These are phyloP conservation scores for Naganishia cerealis DNA, from an alignment of 1,284 basidiomycete genomes.

Conservation along the genomic window DNA sequence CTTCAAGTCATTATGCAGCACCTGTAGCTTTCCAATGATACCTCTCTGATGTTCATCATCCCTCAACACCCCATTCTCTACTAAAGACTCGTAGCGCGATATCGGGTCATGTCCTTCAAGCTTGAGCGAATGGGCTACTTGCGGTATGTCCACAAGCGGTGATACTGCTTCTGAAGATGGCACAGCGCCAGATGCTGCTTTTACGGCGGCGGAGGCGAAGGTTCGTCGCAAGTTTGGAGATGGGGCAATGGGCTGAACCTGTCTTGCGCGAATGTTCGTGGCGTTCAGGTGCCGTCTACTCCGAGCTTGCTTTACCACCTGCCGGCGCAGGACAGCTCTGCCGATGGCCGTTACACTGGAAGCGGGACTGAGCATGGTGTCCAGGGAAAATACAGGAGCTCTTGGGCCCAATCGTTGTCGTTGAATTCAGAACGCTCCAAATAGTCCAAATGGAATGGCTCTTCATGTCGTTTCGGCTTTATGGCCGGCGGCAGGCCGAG, in stretches of 20 bases:
- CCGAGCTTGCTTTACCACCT: constrained; percentile 8
- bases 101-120: constrained; percentile 12
- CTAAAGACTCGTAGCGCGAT: constrained; percentile 69
- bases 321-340: not conserved
- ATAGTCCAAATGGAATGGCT: not conserved
- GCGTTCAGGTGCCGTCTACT: not conserved
- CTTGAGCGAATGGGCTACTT: not conserved
- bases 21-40: constrained; percentile 79
- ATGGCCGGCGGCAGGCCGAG: not conserved
- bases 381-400: not conserved
- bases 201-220: constrained; percentile 1
- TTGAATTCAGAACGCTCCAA: not conserved
- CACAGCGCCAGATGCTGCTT: not conserved
- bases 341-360: not conserved
- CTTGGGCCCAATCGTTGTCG: not conserved
- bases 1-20: constrained; percentile 71
- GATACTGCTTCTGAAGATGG: not conserved
- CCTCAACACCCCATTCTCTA: constrained; percentile 68
- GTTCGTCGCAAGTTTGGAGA: not conserved
- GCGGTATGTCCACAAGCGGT: not conserved
- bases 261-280: not conserved
- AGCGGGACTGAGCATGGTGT: not conserved
- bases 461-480: constrained; percentile 10
- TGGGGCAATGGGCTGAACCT: not conserved
- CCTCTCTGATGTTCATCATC: constrained; percentile 79